Base-by-base conservation (phyloP, 2,329 filamentous ascomycete species). In the Trichoderma atrobrunneum region DNA sequence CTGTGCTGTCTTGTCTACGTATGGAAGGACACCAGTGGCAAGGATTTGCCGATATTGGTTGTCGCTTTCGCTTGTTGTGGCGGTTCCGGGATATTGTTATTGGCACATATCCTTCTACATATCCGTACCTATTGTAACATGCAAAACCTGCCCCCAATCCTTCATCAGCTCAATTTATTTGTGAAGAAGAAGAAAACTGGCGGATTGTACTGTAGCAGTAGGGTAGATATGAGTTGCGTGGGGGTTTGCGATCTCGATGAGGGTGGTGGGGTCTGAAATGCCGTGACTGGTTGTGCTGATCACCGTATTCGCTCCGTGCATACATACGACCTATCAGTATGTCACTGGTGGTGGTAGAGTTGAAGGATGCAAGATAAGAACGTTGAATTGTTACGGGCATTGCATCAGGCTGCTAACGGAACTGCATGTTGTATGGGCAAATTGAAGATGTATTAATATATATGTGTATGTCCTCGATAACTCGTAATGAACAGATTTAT, bases 71-170 rank as follows among this genome's bases (percentile, higher is more conserved):
- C 21, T 54, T 54, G n/a, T 14, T 24, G n/a, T 24, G 18, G 48
- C 11, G 21, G 11, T 54, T 54, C 48, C 5, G 0, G 21, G n/a
- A 24, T 7, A 21, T n/a, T 39, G 36, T 3, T 1, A 24, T 24
- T 0, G 21, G n/a, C 48, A 54, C 48, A 14, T 54, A 14, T 14
- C 21, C 11, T 24, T 14, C 4, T 3, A 6, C 24, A 14, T 24
- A 1, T 0, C 3, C 5, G 1, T 24, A 12, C 11, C n/a, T 54
- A 54, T 24, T 0, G 3, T 7, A 54, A 1, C 11, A 51, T 51
- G 0, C 5, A 5, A 51, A 2, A 1, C 7, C 24, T 51, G n/a
- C 5, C n/a, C 11, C 48, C n/a, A 11, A 0, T 2, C 1, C 4
- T 51, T 51, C 1, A 0, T 24, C n/a, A 51, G 1, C 48, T 12